A percentile compares a stretch with the other conserved stretches of the same genome.
These are phyloP conservation scores for Claviceps cyperi DNA, from an alignment of 2,329 filamentous ascomycete genomes.

Conservation along the genomic window DNA sequence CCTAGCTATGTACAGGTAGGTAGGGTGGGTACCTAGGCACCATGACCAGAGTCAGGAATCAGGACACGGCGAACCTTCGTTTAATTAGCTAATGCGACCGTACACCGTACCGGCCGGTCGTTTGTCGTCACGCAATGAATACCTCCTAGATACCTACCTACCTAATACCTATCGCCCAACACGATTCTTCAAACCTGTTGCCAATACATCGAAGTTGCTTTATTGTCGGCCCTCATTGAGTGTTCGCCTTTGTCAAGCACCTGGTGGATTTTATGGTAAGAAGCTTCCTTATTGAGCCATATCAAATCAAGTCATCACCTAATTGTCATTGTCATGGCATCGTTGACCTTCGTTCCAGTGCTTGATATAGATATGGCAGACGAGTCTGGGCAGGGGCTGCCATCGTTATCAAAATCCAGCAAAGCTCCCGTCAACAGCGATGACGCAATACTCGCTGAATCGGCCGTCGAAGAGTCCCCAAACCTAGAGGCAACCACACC, in stretches of 20 bases:
- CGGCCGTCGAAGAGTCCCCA: slow-evolving; percentile 32
- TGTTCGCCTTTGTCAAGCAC: neutral
- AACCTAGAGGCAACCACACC: slow-evolving; percentile 30
- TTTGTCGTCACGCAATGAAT: too few relatives aligned
- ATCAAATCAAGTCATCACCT: neutral
- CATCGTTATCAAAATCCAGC: slow-evolving; percentile 15
- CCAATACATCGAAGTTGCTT: neutral
- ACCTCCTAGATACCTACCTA: too few relatives aligned
- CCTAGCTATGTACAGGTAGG: too few relatives aligned
- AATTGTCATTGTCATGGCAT: neutral
- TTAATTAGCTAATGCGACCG: too few relatives aligned
- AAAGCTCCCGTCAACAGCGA: slow-evolving; percentile 29
- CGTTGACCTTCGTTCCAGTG: neutral
- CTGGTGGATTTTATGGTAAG: neutral
- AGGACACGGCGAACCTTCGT: too few relatives aligned
- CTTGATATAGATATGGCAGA: slow-evolving; percentile 2
- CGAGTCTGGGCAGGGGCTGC: neutral
- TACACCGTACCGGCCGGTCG: too few relatives aligned
- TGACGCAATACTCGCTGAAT: slow-evolving; percentile 26
- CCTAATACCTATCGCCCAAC: neutral
- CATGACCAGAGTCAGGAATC: too few relatives aligned
- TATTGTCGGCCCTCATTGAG: neutral
- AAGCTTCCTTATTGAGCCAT: neutral
- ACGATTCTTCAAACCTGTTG: neutral
- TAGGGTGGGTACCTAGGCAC: too few relatives aligned